Percentiles rank a stretch among this genome's conserved stretches.
Evolutionary conservation across 2,329 filamentous ascomycete species (phyloP).

Genomic region (Fusarium zealandicum): DNA sequence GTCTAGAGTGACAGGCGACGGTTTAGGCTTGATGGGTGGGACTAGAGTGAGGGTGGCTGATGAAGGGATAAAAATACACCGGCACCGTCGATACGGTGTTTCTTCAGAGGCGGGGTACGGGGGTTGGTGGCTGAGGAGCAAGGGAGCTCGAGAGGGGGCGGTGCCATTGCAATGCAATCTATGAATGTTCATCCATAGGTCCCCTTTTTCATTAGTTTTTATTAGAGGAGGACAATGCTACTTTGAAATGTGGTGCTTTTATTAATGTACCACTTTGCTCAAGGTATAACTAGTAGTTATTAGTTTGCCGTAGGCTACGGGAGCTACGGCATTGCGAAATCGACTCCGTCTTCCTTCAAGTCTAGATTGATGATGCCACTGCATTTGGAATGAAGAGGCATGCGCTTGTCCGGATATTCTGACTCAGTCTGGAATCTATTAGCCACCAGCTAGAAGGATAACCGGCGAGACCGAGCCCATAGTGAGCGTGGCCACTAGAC

Average conservation of each 20-base stretch:
- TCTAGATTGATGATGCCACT: not conserved
- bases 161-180: not conserved
- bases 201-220: no score
- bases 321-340: constrained; percentile 2
- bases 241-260: constrained; percentile 1
- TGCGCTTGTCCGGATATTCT: constrained; percentile 4
- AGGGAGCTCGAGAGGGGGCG: constrained; percentile 4
- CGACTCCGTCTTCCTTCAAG: not conserved
- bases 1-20: not conserved
- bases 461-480: not conserved
- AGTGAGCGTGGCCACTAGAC: no score
- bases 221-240: not conserved
- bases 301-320: not conserved
- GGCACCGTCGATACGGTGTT: constrained; percentile 18
- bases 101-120: constrained; percentile 12
- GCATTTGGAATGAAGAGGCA: constrained; percentile 6
- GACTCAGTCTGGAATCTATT: no score
- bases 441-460: constrained; percentile 14
- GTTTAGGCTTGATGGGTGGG: constrained; percentile 4
- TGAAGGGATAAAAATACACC: constrained; percentile 34
- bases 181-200: not conserved
- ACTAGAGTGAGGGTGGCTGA: constrained; percentile 28
- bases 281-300: not conserved
- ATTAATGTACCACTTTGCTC: not conserved
- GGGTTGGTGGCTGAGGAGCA: constrained; percentile 23